Percentiles rank a stretch among this genome's conserved stretches.
phyloP scores from a whole-genome alignment of 129 eudicot species.

The Artemisia tridentata region DNA sequence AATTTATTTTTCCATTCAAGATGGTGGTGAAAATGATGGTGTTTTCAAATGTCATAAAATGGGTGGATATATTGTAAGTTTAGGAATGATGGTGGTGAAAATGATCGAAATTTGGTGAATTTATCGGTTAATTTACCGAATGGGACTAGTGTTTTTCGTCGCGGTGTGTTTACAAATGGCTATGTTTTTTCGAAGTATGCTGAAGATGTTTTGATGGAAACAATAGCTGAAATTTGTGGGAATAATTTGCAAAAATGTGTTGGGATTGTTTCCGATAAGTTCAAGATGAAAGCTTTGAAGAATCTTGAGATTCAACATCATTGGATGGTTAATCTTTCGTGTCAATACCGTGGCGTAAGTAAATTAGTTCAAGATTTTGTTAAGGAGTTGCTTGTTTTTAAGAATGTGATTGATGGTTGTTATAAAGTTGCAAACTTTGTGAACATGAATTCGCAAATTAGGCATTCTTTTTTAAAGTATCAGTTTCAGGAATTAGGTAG shows the following conservation, averaged over 20 bases:
- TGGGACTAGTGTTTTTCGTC: constrained; percentile 70
- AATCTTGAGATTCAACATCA: constrained; percentile 73
- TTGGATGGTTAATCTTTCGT: constrained; percentile 83
- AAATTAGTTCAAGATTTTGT: constrained; percentile 67
- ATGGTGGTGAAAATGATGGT: too few species aligned
- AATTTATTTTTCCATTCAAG: too few species aligned
- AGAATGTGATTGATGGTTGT: constrained; percentile 61
- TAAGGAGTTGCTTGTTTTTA: constrained; percentile 75
- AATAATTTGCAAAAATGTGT: constrained; percentile 63
- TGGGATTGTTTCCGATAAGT: constrained; percentile 82
- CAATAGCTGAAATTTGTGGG: constrained; percentile 67
- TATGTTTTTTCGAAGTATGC: constrained; percentile 66
- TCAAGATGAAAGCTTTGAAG: constrained; percentile 72
- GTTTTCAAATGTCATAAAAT: constrained; percentile 64
- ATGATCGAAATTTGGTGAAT: constrained; percentile 43
- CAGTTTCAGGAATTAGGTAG: constrained; percentile 72
- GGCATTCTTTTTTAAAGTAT: constrained; percentile 56
- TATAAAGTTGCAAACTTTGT: constrained; percentile 60
- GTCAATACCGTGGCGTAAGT: constrained; percentile 71
- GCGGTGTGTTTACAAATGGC: constrained; percentile 66
- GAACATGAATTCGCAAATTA: constrained; percentile 49
- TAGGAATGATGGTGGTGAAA: constrained; percentile 37
- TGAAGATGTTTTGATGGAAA: constrained; percentile 80
- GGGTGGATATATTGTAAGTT: constrained; percentile 57
- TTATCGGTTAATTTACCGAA: constrained; percentile 79